phyloP scores from a whole-genome alignment of 257 asterid genomes.

The Haberlea rhodopensis region DNA sequence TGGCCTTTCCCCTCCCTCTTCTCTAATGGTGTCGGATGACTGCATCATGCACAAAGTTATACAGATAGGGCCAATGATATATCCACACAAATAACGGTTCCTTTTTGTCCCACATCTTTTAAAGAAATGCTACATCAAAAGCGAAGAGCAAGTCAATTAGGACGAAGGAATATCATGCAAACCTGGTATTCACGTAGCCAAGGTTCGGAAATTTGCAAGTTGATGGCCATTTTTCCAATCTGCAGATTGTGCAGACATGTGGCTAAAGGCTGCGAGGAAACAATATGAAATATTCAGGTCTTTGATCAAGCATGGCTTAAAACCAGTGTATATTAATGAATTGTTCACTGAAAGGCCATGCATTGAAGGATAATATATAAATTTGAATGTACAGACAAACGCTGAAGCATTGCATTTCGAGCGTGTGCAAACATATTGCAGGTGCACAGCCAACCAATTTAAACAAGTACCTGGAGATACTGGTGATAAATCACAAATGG shows the following conservation, averaged over 20 bases:
- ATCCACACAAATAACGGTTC: too few relatives aligned
- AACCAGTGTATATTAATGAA: too few relatives aligned
- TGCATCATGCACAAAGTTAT: too few relatives aligned
- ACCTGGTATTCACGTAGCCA: slow-evolving; percentile 99
- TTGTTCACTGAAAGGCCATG: not conserved
- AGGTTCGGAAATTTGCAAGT: slow-evolving; percentile 76
- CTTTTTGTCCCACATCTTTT: too few relatives aligned
- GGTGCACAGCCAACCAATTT: slow-evolving; percentile 2
- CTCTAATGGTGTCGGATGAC: too few relatives aligned
- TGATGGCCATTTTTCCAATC: slow-evolving; percentile 75
- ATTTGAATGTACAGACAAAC: not conserved
- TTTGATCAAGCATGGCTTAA: not conserved
- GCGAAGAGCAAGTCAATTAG: not conserved
- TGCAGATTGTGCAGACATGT: slow-evolving; percentile 87
- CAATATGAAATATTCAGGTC: not conserved
- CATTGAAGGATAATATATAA: not conserved
- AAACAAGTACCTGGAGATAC: slow-evolving; percentile 67
- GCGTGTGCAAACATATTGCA: not conserved
- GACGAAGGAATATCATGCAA: slow-evolving; percentile 6
- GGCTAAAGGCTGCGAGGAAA: slow-evolving; percentile 76
- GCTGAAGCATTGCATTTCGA: not conserved
- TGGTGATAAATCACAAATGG: slow-evolving; percentile 92
- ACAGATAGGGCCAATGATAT: too few relatives aligned
- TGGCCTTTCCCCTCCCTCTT: too few relatives aligned
- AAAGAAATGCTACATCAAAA: not conserved